Evolutionary conservation across 2,329 filamentous ascomycete species (phyloP).

Genomic region (Phoma sp.): DNA sequence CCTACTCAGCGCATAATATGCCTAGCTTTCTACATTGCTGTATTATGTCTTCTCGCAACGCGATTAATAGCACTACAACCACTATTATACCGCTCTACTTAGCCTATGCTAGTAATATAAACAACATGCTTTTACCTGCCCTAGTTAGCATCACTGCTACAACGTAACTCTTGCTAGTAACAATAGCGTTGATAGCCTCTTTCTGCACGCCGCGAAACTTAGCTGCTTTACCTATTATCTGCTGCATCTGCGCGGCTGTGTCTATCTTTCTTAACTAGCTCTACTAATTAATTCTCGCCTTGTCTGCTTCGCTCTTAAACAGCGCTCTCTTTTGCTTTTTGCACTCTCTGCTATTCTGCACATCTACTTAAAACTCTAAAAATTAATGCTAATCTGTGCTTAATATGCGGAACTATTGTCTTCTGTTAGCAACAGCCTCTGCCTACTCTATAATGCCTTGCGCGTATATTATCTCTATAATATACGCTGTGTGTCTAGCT

Average conservation of each 20-base stretch:
- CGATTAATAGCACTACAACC: constrained; percentile 30
- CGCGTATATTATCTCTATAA: constrained; percentile 20
- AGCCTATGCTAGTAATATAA: too few species aligned
- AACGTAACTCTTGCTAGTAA: constrained; percentile 22
- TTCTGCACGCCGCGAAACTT: constrained; percentile 27
- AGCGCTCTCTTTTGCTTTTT: neutral
- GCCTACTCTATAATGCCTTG: constrained; percentile 20
- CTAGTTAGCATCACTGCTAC: constrained; percentile 31
- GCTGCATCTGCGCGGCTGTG: constrained; percentile 12
- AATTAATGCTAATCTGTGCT: constrained; percentile 28
- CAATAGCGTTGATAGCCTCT: constrained; percentile 26
- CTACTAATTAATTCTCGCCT: constrained; percentile 4
- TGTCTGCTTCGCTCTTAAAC: neutral
- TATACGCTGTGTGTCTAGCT: constrained; percentile 15
- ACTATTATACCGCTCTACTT: constrained; percentile 16
- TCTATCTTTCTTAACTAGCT: neutral
- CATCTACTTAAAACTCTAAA: constrained; percentile 17
- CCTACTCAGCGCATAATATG: constrained; percentile 20
- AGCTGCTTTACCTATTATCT: constrained; percentile 17
- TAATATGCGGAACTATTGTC: constrained; percentile 16
- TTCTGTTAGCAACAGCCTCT: constrained; percentile 11
- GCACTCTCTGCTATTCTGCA: neutral
- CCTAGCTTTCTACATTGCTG: constrained; percentile 13
- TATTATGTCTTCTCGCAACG: constrained; percentile 29
- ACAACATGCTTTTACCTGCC: constrained; percentile 28